Conservation (phyloP, 768 basidiomycete species). For the Rhizopogon sp. region DNA sequence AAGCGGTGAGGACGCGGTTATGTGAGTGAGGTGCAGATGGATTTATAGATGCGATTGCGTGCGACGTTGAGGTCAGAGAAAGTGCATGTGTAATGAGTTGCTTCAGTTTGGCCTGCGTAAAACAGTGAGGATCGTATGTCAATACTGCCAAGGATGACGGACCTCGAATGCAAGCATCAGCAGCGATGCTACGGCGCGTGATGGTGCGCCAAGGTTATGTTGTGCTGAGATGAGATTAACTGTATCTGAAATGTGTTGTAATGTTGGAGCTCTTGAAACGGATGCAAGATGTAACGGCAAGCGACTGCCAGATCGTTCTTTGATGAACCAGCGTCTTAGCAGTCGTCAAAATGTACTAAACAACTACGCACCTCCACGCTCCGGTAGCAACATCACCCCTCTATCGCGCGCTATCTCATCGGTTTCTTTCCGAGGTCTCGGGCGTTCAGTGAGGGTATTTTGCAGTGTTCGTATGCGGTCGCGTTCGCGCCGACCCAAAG, state of each 20-base stretch:
- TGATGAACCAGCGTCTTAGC: background rate
- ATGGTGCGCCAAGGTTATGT: constrained; percentile 58
- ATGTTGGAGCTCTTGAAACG: constrained; percentile 63
- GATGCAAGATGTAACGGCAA: constrained; percentile 71
- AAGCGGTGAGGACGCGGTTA: constrained; percentile 49
- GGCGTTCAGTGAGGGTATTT: constrained; percentile 36
- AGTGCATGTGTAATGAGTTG: constrained; percentile 79
- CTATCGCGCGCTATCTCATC: constrained; percentile 73
- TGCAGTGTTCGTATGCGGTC: constrained; percentile 59
- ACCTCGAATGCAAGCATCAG: constrained; percentile 81
- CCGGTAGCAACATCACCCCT: constrained; percentile 57
- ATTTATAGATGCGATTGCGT: constrained; percentile 70
- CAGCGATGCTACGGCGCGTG: constrained; percentile 58
- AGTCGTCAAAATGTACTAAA: background rate
- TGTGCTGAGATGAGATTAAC: constrained; percentile 81
- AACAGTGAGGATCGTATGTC: background rate
- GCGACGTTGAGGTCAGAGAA: constrained; percentile 70
- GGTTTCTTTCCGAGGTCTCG: constrained; percentile 40
- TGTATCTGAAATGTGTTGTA: constrained; percentile 74
- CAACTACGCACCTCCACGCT: constrained; percentile 54
- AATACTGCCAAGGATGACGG: constrained; percentile 7
- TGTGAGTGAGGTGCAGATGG: constrained; percentile 43
- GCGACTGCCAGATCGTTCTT: constrained; percentile 69
- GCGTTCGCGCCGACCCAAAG: constrained; percentile 68
- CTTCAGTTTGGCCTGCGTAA: constrained; percentile 68